These are phyloP conservation scores for Evansstolkia leycettana DNA, from an alignment of 495 filamentous ascomycete species.

Conservation along the genomic window DNA sequence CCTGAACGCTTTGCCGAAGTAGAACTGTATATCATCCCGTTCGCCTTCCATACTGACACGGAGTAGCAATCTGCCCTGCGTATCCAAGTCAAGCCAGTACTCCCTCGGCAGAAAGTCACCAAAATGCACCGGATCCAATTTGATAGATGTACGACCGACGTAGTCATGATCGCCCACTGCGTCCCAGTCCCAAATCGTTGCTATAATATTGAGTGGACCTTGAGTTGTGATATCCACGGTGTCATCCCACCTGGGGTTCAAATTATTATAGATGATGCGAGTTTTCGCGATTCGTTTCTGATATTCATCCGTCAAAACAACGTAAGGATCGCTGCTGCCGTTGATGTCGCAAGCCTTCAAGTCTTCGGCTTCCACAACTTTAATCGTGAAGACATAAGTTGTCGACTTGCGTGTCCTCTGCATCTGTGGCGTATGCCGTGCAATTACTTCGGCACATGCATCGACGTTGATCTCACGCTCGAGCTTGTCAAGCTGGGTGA, in stretches of 20 bases:
- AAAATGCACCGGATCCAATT: constrained; percentile 90
- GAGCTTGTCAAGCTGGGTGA: constrained; percentile 78
- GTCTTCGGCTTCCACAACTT: constrained; percentile 98
- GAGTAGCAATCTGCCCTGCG: constrained; percentile 79
- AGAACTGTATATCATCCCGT: constrained; percentile 95
- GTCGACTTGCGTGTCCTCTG: constrained; percentile 47
- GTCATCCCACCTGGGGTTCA: constrained; percentile 98
- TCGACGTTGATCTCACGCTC: constrained; percentile 91
- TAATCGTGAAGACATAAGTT: constrained; percentile 96
- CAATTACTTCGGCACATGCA: constrained; percentile 72
- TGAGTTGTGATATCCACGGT: constrained; percentile 89
- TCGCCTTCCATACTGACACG: constrained; percentile 98
- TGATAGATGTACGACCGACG: constrained; percentile 85
- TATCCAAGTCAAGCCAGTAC: constrained; percentile 96
- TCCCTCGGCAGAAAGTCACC: constrained; percentile 89
- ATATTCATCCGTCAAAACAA: constrained; percentile 93
- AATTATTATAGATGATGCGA: constrained; percentile 75
- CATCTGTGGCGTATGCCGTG: constrained; percentile 42
- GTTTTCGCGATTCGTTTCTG: constrained; percentile 97
- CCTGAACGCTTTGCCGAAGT: constrained; percentile 94
- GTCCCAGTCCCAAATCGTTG: constrained; percentile 98
- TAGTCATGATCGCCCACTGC: constrained; percentile 95
- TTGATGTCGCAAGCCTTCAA: constrained; percentile 94
- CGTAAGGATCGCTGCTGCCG: constrained; percentile 91
- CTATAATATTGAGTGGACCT: constrained; percentile 85